Conservation (phyloP, 306 rosid genomes). For the Lathyrus sativus region DNA sequence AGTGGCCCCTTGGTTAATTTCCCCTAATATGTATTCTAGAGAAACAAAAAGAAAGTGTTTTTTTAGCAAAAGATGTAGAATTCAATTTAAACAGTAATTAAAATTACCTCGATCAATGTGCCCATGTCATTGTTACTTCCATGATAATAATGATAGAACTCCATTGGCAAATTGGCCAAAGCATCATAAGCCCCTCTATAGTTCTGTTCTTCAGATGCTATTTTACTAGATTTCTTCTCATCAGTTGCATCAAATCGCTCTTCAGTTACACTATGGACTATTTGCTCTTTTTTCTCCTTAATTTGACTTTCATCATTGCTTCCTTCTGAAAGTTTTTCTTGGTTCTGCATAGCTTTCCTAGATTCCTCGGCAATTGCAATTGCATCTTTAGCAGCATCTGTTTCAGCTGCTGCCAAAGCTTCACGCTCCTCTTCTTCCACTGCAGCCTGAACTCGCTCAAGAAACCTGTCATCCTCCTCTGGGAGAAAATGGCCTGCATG, state of each 20-base stretch:
- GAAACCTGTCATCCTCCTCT: slow-evolving; percentile 83
- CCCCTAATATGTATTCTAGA: slow-evolving; percentile 6
- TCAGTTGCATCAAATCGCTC: slow-evolving; percentile 37
- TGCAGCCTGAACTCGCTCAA: slow-evolving; percentile 79
- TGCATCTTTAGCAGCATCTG: slow-evolving; percentile 81
- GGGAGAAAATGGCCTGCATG: slow-evolving; percentile 91
- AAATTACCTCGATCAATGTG: slow-evolving; percentile 79
- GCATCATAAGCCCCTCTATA: slow-evolving; percentile 58
- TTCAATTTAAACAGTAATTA: neutral
- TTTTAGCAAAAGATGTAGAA: slow-evolving; percentile 5
- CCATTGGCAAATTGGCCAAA: slow-evolving; percentile 73
- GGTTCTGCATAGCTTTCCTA: slow-evolving; percentile 57
- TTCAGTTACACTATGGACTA: slow-evolving; percentile 37
- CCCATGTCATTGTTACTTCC: slow-evolving; percentile 91
- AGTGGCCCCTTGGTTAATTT: slow-evolving; percentile 12
- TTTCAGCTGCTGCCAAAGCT: slow-evolving; percentile 81
- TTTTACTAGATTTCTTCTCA: slow-evolving; percentile 51
- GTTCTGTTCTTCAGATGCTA: slow-evolving; percentile 50
- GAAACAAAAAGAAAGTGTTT: slow-evolving; percentile 5
- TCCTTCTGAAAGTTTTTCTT: slow-evolving; percentile 44
- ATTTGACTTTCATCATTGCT: slow-evolving; percentile 36
- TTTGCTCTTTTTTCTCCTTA: slow-evolving; percentile 44
- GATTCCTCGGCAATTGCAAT: slow-evolving; percentile 83
- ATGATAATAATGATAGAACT: slow-evolving; percentile 92
- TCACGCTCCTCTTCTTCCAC: slow-evolving; percentile 96